phyloP scores from a whole-genome alignment of 441 rosid species.

The Monsonia emarginata region DNA sequence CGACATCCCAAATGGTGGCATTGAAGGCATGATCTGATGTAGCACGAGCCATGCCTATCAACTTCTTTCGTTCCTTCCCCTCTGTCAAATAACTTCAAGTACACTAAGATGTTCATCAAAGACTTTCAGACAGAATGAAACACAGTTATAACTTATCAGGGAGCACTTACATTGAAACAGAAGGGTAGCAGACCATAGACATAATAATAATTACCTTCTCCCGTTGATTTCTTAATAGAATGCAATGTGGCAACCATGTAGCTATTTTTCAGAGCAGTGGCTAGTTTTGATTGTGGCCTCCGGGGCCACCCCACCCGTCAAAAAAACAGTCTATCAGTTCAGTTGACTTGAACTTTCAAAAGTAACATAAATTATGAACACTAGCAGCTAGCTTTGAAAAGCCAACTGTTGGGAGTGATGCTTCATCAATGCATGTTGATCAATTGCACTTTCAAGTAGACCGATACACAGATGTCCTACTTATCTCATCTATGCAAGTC shows the following conservation, averaged over 20 bases:
- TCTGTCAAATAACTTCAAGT: slow-evolving; percentile 93
- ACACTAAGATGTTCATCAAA: slow-evolving; percentile 80
- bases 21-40: slow-evolving; percentile 96
- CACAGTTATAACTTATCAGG: slow-evolving; percentile 13
- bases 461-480: neutral
- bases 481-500: neutral
- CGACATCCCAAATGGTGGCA: slow-evolving; percentile 98
- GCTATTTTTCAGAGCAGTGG: slow-evolving; percentile 82
- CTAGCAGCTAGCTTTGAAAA: neutral
- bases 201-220: slow-evolving; percentile 46
- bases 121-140: slow-evolving; percentile 27
- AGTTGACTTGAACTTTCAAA: neutral
- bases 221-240: slow-evolving; percentile 46
- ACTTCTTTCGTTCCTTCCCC: slow-evolving; percentile 48
- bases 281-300: slow-evolving; percentile 75
- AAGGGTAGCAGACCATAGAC: slow-evolving; percentile 4
- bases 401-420: neutral
- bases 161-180: slow-evolving; percentile 3
- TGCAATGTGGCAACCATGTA: slow-evolving; percentile 89
- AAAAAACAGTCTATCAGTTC: slow-evolving; percentile 1
- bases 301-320: slow-evolving; percentile 90
- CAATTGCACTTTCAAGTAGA: neutral
- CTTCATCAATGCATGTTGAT: neutral
- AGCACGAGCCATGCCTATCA: slow-evolving; percentile 97
- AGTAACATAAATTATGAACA: neutral